Conservation (phyloP, 2,329 filamentous ascomycete species). For the Colletotrichum navitas region DNA sequence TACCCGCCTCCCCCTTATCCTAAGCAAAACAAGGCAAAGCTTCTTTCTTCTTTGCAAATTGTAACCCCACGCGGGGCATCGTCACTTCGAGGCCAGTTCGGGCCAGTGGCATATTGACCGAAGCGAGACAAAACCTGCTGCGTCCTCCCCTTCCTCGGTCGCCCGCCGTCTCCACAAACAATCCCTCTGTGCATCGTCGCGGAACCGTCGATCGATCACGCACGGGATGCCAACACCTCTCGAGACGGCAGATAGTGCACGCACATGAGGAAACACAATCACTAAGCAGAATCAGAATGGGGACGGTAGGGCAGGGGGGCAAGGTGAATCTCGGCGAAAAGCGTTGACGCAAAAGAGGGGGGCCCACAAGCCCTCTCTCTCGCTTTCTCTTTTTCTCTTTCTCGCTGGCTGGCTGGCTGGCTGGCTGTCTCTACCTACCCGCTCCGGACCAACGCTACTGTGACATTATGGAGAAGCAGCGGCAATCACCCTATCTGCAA, state of each 20-base stretch:
- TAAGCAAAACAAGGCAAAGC: not conserved
- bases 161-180: constrained; percentile 5
- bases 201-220: constrained; percentile 4
- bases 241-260: not conserved
- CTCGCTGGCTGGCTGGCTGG: too few species aligned
- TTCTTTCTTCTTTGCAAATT: not conserved
- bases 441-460: constrained; percentile 25
- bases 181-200: constrained; percentile 1
- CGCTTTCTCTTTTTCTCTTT: too few species aligned
- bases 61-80: not conserved
- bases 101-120: constrained; percentile 1
- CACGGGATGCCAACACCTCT: not conserved
- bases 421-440: not conserved
- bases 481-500: constrained; percentile 34
- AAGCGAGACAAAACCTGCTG: constrained; percentile 20
- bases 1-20: not conserved
- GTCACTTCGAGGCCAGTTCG: not conserved
- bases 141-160: not conserved
- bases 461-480: constrained; percentile 22
- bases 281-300: constrained; percentile 1
- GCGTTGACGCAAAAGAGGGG: constrained; percentile 7
- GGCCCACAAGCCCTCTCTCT: constrained; percentile 1
- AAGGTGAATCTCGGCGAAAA: constrained; percentile 26
- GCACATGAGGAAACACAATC: constrained; percentile 12
- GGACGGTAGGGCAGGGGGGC: not conserved